These are phyloP conservation scores for Aleurites moluccanus DNA, from an alignment of 441 rosid species.

Conservation along the genomic window DNA sequence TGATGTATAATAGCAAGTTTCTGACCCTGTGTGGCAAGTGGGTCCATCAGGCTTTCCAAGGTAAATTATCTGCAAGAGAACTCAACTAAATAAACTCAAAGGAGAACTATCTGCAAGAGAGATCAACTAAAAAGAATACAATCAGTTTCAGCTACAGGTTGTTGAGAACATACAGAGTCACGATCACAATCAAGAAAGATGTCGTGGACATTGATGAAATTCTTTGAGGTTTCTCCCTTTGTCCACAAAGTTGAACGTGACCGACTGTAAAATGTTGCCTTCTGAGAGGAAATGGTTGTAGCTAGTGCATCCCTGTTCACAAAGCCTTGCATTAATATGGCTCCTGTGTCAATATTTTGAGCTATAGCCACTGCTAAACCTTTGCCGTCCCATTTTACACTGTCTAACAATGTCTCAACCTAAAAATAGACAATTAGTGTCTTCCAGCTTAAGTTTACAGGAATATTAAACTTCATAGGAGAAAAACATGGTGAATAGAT, in stretches of 20 bases:
- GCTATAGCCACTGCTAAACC: conserved; percentile 95
- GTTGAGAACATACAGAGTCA: conserved; percentile 59
- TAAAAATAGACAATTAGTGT: conserved; percentile 32
- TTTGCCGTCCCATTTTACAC: conserved; percentile 85
- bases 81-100: conserved; percentile 10
- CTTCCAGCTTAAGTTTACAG: not conserved
- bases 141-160: conserved; percentile 1
- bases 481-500: not conserved
- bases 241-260: conserved; percentile 85
- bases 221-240: conserved; percentile 79
- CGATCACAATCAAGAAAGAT: conserved; percentile 56
- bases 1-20: conserved; percentile 73
- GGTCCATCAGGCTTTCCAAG: conserved; percentile 87
- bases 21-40: conserved; percentile 80
- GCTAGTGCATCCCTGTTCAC: conserved; percentile 72
- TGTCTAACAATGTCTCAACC: conserved; percentile 66
- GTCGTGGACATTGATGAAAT: conserved; percentile 62
- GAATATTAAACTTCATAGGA: not conserved
- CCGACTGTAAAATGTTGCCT: conserved; percentile 82
- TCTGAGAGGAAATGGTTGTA: conserved; percentile 55
- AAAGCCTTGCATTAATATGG: conserved; percentile 78
- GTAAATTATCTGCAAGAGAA: conserved; percentile 60
- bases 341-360: conserved; percentile 88
- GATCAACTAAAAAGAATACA: not conserved
- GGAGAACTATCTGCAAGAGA: not conserved